A percentile compares a stretch with the other conserved stretches of the same genome.
Evolutionary conservation across 768 basidiomycete species (phyloP).

Genomic region (Sporobolomyces phaffii): DNA sequence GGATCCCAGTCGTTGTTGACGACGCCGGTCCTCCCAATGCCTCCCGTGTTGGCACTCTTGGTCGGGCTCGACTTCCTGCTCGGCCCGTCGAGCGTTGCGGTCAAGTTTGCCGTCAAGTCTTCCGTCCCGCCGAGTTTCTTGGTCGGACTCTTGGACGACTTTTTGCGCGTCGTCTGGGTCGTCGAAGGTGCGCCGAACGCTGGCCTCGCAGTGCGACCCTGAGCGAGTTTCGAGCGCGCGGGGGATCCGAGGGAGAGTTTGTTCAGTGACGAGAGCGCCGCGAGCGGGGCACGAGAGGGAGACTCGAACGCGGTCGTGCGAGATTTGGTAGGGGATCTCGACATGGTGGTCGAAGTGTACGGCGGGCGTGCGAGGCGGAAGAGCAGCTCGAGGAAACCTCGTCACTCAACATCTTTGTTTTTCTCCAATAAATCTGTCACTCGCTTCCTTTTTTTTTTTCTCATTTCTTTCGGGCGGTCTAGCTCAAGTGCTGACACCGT

Average conservation of each 20-base stretch:
- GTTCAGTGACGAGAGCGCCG: slow-evolving; percentile 20
- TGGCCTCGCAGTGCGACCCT: background rate
- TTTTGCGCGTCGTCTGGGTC: slow-evolving; percentile 30
- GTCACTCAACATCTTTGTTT: too few relatives aligned
- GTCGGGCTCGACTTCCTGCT: slow-evolving; percentile 26
- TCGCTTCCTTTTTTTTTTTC: too few relatives aligned
- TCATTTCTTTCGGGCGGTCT: too few relatives aligned
- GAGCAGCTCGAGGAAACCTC: background rate
- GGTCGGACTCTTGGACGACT: slow-evolving; percentile 23
- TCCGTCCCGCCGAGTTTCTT: background rate
- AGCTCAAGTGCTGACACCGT: too few relatives aligned
- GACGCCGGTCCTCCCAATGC: slow-evolving; percentile 11
- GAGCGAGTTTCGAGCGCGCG: background rate
- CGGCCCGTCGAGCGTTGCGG: slow-evolving; percentile 5
- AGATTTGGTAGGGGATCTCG: slow-evolving; percentile 7
- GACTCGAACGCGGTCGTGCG: slow-evolving; percentile 9
- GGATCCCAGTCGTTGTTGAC: slow-evolving; percentile 24
- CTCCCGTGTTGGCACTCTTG: slow-evolving; percentile 3
- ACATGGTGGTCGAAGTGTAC: background rate
- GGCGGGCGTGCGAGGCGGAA: background rate
- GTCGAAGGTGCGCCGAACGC: background rate
- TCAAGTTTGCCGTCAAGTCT: slow-evolving; percentile 17
- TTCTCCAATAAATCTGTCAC: too few relatives aligned
- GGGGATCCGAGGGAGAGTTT: slow-evolving; percentile 23
- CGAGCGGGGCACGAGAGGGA: slow-evolving; percentile 9